phyloP scores from a whole-genome alignment of 192 early-diverging fungal genomes.

The Physocladia obscura region DNA sequence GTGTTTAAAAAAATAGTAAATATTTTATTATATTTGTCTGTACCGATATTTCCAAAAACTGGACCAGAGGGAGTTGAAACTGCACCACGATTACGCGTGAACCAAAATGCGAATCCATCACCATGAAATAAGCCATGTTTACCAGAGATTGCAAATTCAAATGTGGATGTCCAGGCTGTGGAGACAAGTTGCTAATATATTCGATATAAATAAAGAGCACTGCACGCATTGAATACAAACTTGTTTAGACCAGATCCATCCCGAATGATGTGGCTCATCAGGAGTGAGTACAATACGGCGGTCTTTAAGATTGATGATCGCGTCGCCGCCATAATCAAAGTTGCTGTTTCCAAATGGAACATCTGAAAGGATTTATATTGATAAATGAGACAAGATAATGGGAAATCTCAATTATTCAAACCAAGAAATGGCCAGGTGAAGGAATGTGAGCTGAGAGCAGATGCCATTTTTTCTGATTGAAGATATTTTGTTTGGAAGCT shows the following conservation, averaged over 20 bases:
- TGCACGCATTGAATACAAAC: background rate
- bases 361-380: background rate
- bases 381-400: background rate
- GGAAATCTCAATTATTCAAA: background rate
- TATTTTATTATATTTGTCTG: too few species aligned
- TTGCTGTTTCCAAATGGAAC: slow-evolving; percentile 49
- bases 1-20: too few species aligned
- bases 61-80: too few species aligned
- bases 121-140: slow-evolving; percentile 73
- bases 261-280: slow-evolving; percentile 71
- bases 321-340: slow-evolving; percentile 92
- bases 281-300: slow-evolving; percentile 76
- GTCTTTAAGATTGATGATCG: slow-evolving; percentile 81
- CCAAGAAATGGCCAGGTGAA: background rate
- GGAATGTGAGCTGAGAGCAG: background rate
- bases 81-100: slow-evolving; percentile 55
- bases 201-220: background rate
- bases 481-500: too few species aligned
- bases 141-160: slow-evolving; percentile 87
- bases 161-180: slow-evolving; percentile 77
- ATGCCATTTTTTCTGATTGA: background rate
- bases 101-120: slow-evolving; percentile 96
- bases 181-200: slow-evolving; percentile 59
- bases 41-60: slow-evolving; percentile 90
- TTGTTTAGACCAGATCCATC: slow-evolving; percentile 72